Base-by-base conservation (phyloP, 2,329 filamentous ascomycete species). In the Trichoderma afroharzianum region DNA sequence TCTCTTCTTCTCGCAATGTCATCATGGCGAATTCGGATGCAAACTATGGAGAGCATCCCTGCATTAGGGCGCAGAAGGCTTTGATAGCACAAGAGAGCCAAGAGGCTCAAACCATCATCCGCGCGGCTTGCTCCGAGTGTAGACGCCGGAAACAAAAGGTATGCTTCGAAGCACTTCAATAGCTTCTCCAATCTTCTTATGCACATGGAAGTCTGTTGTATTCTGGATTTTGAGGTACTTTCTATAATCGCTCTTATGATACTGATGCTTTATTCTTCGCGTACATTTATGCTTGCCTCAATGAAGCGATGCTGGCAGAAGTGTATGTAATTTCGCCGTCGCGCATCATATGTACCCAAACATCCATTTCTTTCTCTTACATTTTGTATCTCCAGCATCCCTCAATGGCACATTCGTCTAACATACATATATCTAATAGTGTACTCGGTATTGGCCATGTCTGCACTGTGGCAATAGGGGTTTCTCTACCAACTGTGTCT, bases 41-140 rank as follows among this genome's bases (percentile, higher is more conserved):
- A 30, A 9, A 57, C 11, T 30, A 26, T 8, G 33, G 15, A 28
- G 14, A 24, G 28, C 36, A 36, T 7, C 28, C 47, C 21, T 21
- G 47, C 47, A 53, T 64, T 9, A 47, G 12, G n/a, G 64, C 50
- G 33, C 53, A 58, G 26, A 18, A 33, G 6, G 11, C 32, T 12
- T 47, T 47, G 55, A n/a, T 57, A 18, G 15, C 30, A 7, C 47
- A 39, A 15, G 3, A 55, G 32, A 28, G 21, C 47, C n/a, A 14
- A 9, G 63, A 57, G 47, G 30, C 11, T 4, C n/a, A 36, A 39
- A 7, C 47, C 6, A 21, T 55, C 2, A 8, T 14, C 9, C 63
- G 21, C 47, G 28, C 79, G 21, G 83, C 84, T 61, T 85, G 84
- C 73, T 82, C 83, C 4, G 84, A 85, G 75, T 85, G 81, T 70